phyloP scores from a whole-genome alignment of 208 protist genomes.

The Naegleria fowleri region DNA sequence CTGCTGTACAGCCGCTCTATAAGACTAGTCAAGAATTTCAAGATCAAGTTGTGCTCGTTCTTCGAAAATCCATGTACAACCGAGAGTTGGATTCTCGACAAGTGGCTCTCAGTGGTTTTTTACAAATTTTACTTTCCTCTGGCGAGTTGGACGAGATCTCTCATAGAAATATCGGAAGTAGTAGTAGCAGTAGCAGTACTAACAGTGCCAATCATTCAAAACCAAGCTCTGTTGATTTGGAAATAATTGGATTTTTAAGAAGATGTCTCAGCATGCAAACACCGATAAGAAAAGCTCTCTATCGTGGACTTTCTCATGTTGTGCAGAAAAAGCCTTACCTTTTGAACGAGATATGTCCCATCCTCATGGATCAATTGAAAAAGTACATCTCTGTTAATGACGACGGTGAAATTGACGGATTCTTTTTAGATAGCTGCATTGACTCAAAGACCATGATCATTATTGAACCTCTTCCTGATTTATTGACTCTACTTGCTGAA shows the following conservation, averaged over 20 bases:
- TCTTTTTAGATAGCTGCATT: conserved; percentile 5
- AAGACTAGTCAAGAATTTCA: background rate
- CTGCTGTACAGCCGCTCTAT: background rate
- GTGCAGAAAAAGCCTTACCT: background rate
- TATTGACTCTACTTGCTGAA: background rate
- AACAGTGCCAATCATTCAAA: background rate
- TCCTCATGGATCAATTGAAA: background rate
- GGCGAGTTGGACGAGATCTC: background rate
- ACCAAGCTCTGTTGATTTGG: background rate
- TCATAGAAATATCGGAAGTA: background rate
- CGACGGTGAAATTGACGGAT: background rate
- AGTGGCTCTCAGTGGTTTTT: background rate
- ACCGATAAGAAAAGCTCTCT: background rate
- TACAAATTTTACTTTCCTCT: background rate
- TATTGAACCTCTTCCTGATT: background rate
- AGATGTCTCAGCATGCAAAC: conserved; percentile 11
- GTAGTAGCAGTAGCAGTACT: too few relatives aligned
- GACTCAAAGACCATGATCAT: background rate
- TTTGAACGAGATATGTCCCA: background rate
- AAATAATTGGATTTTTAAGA: conserved; percentile 14
- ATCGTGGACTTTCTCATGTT: background rate
- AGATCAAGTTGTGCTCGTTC: background rate
- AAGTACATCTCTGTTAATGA: background rate
- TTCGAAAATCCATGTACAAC: background rate
- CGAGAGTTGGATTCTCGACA: conserved; percentile 5